Evolutionary conservation across 495 filamentous ascomycete genomes (phyloP).

Genomic region (Aspergillus cristatus): DNA sequence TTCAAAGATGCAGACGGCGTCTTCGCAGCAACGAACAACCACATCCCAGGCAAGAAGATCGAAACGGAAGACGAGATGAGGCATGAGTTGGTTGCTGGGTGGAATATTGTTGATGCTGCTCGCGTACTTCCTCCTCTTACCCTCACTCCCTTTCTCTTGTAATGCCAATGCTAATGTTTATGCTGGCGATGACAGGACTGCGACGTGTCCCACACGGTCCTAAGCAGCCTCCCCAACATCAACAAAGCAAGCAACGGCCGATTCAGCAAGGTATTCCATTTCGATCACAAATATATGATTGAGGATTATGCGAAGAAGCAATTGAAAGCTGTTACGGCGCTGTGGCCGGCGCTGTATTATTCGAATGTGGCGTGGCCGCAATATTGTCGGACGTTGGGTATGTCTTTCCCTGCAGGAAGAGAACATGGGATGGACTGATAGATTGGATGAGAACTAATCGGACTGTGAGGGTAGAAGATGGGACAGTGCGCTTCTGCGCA

Average conservation of each 20-base stretch:
- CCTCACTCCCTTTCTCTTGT: neutral
- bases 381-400: conserved; percentile 7
- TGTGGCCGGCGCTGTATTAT: conserved; percentile 10
- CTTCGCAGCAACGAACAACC: conserved; percentile 26
- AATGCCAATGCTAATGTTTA: neutral
- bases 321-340: conserved; percentile 6
- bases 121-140: neutral
- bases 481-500: conserved; percentile 9
- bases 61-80: conserved; percentile 17
- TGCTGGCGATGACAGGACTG: conserved; percentile 11
- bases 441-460: no score
- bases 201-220: conserved; percentile 27
- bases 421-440: neutral
- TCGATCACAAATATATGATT: conserved; percentile 12
- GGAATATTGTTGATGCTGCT: conserved; percentile 23
- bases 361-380: conserved; percentile 12
- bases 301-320: conserved; percentile 8
- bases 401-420: neutral
- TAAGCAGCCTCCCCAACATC: conserved; percentile 22
- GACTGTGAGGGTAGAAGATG: conserved; percentile 12
- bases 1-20: conserved; percentile 23
- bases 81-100: conserved; percentile 20
- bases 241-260: conserved; percentile 3
- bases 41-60: conserved; percentile 1
- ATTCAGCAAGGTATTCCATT: conserved; percentile 9